Evolutionary conservation across 495 filamentous ascomycete species (phyloP).

Genomic region (Xylaria telfairii): DNA sequence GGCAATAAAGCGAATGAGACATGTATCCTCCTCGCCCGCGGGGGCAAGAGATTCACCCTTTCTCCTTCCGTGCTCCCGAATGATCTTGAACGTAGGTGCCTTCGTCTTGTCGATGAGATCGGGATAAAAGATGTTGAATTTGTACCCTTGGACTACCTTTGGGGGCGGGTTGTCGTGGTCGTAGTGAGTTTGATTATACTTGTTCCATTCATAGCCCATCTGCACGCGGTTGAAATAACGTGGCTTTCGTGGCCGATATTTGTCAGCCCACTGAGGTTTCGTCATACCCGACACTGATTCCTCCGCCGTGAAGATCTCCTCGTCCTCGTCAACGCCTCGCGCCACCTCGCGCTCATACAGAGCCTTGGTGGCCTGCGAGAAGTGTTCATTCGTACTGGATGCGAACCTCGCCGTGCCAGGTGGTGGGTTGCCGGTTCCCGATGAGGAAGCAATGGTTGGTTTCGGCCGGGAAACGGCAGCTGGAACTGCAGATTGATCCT

Average conservation of each 20-base stretch:
- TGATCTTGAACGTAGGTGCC: slow-evolving; percentile 93
- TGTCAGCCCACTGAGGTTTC: slow-evolving; percentile 83
- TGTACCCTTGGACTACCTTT: slow-evolving; percentile 98
- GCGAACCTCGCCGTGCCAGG: slow-evolving; percentile 75
- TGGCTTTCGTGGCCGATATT: slow-evolving; percentile 91
- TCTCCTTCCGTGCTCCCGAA: slow-evolving; percentile 87
- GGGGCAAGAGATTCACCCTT: slow-evolving; percentile 90
- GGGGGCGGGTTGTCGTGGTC: slow-evolving; percentile 98
- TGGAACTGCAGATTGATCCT: slow-evolving; percentile 33
- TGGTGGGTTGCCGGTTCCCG: slow-evolving; percentile 50
- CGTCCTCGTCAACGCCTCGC: slow-evolving; percentile 87
- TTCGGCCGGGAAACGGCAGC: slow-evolving; percentile 30
- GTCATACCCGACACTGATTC: slow-evolving; percentile 71
- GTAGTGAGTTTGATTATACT: slow-evolving; percentile 99
- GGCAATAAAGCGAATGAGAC: slow-evolving; percentile 93
- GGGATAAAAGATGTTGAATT: slow-evolving; percentile 99
- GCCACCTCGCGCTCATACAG: slow-evolving; percentile 93
- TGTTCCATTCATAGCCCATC: slow-evolving; percentile 99
- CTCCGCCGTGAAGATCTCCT: slow-evolving; percentile 95
- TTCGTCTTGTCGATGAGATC: slow-evolving; percentile 96
- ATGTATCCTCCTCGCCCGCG: slow-evolving; percentile 98
- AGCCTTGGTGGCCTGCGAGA: slow-evolving; percentile 88
- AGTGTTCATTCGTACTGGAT: slow-evolving; percentile 77
- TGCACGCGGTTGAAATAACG: slow-evolving; percentile 97
- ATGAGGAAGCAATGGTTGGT: slow-evolving; percentile 23